These are phyloP conservation scores for Kuraishia piskuri DNA, from an alignment of 805 yeast genomes.

Conservation along the genomic window DNA sequence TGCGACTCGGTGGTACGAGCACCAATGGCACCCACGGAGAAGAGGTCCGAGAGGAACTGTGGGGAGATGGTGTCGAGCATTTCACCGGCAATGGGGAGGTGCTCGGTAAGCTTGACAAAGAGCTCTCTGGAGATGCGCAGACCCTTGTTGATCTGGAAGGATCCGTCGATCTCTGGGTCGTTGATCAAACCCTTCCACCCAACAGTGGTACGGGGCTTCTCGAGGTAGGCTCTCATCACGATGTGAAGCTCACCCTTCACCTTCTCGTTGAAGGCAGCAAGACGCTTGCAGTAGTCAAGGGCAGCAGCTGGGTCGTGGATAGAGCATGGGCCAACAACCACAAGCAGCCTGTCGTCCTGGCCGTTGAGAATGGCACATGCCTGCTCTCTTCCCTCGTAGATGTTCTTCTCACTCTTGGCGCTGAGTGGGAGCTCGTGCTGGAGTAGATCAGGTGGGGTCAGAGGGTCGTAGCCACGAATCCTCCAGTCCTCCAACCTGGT, in stretches of 20 bases:
- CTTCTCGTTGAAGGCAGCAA: constrained; percentile 61
- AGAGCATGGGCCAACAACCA: constrained; percentile 95
- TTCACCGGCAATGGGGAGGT: constrained; percentile 91
- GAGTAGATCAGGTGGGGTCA: constrained; percentile 85
- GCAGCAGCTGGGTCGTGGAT: constrained; percentile 90
- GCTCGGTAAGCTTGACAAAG: constrained; percentile 73
- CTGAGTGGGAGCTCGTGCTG: constrained; percentile 77
- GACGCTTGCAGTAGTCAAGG: constrained; percentile 70
- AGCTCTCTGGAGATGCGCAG: constrained; percentile 78
- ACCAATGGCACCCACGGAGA: constrained; percentile 96
- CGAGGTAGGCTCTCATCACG: constrained; percentile 95
- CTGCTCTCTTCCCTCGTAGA: constrained; percentile 69
- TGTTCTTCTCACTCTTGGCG: constrained; percentile 47
- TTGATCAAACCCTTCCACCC: constrained; percentile 99
- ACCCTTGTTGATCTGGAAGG: constrained; percentile 94
- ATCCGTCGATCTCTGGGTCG: constrained; percentile 89
- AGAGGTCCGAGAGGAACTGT: constrained; percentile 83
- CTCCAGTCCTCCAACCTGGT: constrained; percentile 64
- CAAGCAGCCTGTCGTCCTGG: constrained; percentile 73
- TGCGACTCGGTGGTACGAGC: constrained; percentile 99
- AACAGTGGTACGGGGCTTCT: constrained; percentile 97
- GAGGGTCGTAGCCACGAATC: constrained; percentile 84
- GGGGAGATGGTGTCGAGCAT: constrained; percentile 98
- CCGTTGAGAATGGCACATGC: constrained; percentile 68
- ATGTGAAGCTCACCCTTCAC: constrained; percentile 69